Evolutionary conservation across 768 basidiomycete species (phyloP), one percentile per base, ranked within the genome.

Genomic region (Amanita jacksonii): DNA sequence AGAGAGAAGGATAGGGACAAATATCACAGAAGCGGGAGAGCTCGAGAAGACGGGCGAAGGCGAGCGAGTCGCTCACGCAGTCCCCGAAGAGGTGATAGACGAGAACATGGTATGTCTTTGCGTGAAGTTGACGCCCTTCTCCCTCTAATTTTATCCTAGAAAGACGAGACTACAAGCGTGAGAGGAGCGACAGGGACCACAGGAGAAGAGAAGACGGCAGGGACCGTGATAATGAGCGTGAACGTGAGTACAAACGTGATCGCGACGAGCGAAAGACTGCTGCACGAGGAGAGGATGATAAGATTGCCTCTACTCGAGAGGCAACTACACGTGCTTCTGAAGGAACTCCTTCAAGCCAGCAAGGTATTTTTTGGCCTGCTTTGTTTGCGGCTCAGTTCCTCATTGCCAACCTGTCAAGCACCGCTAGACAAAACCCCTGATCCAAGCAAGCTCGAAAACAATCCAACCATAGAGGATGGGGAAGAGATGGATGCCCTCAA

Each of bases 401-500:
- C n/a, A n/a, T n/a, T n/a, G n/a, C n/a, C n/a, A n/a, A n/a, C n/a
- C n/a, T n/a, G n/a, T n/a, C n/a, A n/a, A n/a, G 35, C 13, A 15
- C 5, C 23, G 9, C 8, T 19, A 36, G 30, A n/a, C 18, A 20
- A 28, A 16, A 7, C 19, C 22, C 22, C 18, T 22, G 19, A 36
- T 7, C 4, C 24, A 38, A 22, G 12, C n/a, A 28, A n/a, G 28
- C n/a, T 13, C 12, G 43, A 38, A n/a, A 20, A 33, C 12, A 16
- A 23, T 10, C 58, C 62, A 30, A 54, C 51, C 22, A 52, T 54
- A 27, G 65, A 66, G 52, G 69, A 70, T 34, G 74, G 70, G 3
- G 76, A 76, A 47, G 68, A 66, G 25, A 67, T 67, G 54, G 79
- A 81, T 47, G 74, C 66, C 18, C 68, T 64, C 22, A 74, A 72